Percentiles rank a stretch among this genome's conserved stretches.
Conservation (phyloP, 2,329 filamentous ascomycete species). For the Leptographium radiaticola region DNA sequence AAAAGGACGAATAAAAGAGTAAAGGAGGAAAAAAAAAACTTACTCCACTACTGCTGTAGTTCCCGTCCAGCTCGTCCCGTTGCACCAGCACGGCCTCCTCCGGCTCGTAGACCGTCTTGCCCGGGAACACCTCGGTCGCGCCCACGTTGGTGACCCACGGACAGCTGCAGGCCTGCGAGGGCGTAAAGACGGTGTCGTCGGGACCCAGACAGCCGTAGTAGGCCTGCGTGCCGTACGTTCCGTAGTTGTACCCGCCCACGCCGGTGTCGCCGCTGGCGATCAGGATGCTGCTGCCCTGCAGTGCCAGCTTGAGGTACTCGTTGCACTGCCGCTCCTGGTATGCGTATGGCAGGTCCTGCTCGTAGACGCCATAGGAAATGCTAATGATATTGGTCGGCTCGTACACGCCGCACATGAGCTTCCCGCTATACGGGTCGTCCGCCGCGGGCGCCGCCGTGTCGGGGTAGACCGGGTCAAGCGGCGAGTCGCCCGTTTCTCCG, state of each 20-base stretch:
- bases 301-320: conserved; percentile 37
- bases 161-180: conserved; percentile 17
- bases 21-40: background rate
- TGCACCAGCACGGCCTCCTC: conserved; percentile 1
- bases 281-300: conserved; percentile 33
- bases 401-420: conserved; percentile 19
- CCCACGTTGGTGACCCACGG: conserved; percentile 37
- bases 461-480: conserved; percentile 33
- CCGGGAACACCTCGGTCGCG: conserved; percentile 28
- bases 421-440: conserved; percentile 25
- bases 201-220: conserved; percentile 9
- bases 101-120: conserved; percentile 19
- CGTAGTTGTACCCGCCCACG: conserved; percentile 31
- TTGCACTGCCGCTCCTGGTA: conserved; percentile 39
- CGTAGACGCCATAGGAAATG: conserved; percentile 40
- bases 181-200: conserved; percentile 12
- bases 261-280: conserved; percentile 34
- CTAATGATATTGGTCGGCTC: conserved; percentile 40
- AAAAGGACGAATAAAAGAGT: background rate
- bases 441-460: conserved; percentile 26
- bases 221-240: conserved; percentile 18
- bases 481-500: conserved; percentile 30
- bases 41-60: conserved; percentile 2
- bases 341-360: conserved; percentile 33
- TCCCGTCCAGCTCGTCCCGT: background rate